Conservation (phyloP, 352 stramenopile genomes). For the Thraustochytrium sp. region DNA sequence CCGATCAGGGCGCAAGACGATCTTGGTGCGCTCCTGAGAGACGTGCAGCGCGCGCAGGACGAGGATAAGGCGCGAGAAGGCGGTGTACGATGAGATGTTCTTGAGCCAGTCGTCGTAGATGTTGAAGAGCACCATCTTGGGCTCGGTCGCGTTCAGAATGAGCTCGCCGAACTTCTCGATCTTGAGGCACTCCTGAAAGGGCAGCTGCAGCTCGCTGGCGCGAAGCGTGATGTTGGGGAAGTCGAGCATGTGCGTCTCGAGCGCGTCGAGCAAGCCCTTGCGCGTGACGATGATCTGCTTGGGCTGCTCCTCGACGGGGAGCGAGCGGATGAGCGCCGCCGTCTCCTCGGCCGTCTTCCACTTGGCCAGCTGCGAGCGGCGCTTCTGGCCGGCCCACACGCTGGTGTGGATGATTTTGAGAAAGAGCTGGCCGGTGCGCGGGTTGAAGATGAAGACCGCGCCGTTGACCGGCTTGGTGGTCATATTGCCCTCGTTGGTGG, state of each 20-base stretch:
- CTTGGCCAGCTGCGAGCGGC: slow-evolving; percentile 96
- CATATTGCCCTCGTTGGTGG: slow-evolving; percentile 98
- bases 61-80: slow-evolving; percentile 97
- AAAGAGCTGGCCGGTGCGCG: slow-evolving; percentile 96
- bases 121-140: slow-evolving; percentile 99
- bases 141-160: slow-evolving; percentile 97
- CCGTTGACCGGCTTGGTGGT: slow-evolving; percentile 99
- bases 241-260: slow-evolving; percentile 98
- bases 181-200: slow-evolving; percentile 98
- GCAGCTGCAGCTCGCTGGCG: slow-evolving; percentile 95
- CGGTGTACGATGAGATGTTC: slow-evolving; percentile 99
- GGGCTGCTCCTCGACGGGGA: slow-evolving; percentile 98
- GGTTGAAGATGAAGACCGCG: slow-evolving; percentile 99
- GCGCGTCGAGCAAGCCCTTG: slow-evolving; percentile 97
- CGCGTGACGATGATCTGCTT: slow-evolving; percentile 99
- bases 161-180: slow-evolving; percentile 99
- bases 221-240: slow-evolving; percentile 99
- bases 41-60: slow-evolving; percentile 97
- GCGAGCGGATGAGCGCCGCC: slow-evolving; percentile 93
- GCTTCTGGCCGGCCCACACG: slow-evolving; percentile 99
- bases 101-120: slow-evolving; percentile 99
- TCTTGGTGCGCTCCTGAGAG: slow-evolving; percentile 87
- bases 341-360: slow-evolving; percentile 99
- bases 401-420: slow-evolving; percentile 99
- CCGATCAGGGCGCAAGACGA: slow-evolving; percentile 94